Evolutionary conservation across 768 basidiomycete species (phyloP).

Genomic region (Tulasnella sp.): DNA sequence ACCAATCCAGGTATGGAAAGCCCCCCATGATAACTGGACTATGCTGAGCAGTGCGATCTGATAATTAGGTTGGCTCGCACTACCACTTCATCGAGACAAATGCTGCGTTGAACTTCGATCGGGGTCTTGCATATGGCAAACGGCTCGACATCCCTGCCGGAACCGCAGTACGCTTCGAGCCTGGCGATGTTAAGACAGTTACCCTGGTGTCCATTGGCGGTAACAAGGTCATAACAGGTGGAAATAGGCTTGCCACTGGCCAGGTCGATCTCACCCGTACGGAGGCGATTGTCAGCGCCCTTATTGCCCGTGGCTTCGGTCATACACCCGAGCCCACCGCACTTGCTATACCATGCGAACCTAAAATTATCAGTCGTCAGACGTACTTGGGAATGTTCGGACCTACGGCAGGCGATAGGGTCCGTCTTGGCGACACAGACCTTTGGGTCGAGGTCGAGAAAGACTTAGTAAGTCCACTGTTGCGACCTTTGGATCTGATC

Average conservation of each 20-base stretch:
- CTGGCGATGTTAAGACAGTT: constrained; percentile 78
- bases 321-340: constrained; percentile 58
- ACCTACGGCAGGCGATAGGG: constrained; percentile 80
- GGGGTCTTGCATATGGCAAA: constrained; percentile 64
- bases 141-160: constrained; percentile 89
- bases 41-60: neutral
- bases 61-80: constrained; percentile 70
- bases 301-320: constrained; percentile 53
- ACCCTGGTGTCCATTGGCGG: constrained; percentile 72
- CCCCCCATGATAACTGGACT: neutral
- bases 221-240: constrained; percentile 55
- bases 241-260: constrained; percentile 58
- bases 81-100: constrained; percentile 94
- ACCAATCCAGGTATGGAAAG: constrained; percentile 62
- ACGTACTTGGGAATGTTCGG: constrained; percentile 91
- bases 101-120: constrained; percentile 66
- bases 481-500: neutral
- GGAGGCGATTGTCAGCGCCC: constrained; percentile 35
- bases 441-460: constrained; percentile 89
- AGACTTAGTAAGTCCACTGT: constrained; percentile 43
- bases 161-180: constrained; percentile 94
- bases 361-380: constrained; percentile 47
- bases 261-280: constrained; percentile 34
- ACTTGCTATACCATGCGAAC: constrained; percentile 30
- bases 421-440: constrained; percentile 77